These are phyloP conservation scores for Pseudocercospora crystallina DNA, from an alignment of 2,329 filamentous ascomycete genomes.

Conservation along the genomic window DNA sequence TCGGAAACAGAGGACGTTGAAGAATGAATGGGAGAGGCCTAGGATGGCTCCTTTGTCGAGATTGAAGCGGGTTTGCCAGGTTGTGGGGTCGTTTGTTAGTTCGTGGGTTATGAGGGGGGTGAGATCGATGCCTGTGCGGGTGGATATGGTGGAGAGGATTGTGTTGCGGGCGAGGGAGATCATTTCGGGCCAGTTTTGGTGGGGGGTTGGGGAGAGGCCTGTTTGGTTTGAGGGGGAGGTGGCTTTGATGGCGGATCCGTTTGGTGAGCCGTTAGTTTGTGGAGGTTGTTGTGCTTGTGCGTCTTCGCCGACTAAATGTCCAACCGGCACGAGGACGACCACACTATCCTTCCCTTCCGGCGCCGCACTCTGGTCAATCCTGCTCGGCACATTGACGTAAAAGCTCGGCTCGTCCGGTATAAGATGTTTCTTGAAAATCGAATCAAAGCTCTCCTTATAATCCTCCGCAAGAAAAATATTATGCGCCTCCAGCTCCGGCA, in stretches of 20 bases:
- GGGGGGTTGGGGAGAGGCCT: constrained; percentile 41
- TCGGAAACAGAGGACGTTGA: constrained; percentile 68
- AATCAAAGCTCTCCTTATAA: constrained; percentile 71
- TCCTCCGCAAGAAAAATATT: constrained; percentile 77
- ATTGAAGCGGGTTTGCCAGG: constrained; percentile 69
- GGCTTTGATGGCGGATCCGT: constrained; percentile 20
- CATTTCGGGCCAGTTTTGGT: constrained; percentile 63
- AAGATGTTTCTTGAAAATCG: constrained; percentile 68
- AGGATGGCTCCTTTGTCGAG: constrained; percentile 73
- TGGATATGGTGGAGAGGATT: constrained; percentile 61
- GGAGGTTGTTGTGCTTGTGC: constrained; percentile 39
- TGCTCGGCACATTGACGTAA: constrained; percentile 73
- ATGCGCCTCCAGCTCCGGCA: constrained; percentile 66
- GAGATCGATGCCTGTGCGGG: constrained; percentile 59
- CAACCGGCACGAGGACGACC: constrained; percentile 70
- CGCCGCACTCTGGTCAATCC: constrained; percentile 67
- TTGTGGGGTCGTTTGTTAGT: constrained; percentile 63
- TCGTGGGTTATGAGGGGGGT: constrained; percentile 59
- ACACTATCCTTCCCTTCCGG: constrained; percentile 64
- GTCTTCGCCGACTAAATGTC: constrained; percentile 55
- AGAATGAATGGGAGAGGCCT: constrained; percentile 70
- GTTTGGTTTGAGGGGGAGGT: constrained; percentile 27
- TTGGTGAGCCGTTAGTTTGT: constrained; percentile 22
- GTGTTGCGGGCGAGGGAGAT: constrained; percentile 58
- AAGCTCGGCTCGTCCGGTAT: constrained; percentile 70